Evolutionary conservation across 805 yeast species (phyloP), one percentile per base, ranked within the genome.

Genomic region (Candida odintsovae): DNA sequence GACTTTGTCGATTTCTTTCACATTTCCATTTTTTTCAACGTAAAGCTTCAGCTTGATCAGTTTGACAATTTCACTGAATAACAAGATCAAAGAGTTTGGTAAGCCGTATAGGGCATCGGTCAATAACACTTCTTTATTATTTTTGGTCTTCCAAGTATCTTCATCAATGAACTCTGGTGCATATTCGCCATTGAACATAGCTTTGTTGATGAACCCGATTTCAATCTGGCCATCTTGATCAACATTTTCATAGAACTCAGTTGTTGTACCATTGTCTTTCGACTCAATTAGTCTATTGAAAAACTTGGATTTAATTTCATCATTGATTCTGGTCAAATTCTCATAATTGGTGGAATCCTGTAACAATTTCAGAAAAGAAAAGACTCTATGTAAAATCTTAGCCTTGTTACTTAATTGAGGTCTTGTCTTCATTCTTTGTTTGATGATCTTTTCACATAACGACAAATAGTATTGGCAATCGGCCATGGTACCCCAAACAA

Each of bases 401-500:
- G 96, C 95, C 63, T 88, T 88, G 19, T 86, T 73, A 0, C 90
- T 82, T 20, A 88, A 64, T 50, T 76, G 78, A 55, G 82, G 78
- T 59, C 89, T 78, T 44, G 70, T 73, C 39, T 69, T 69, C 82
- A 83, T 82, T 57, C 92, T 79, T 53, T 80, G 76, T 29, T 78
- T 77, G 22, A 89, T 83, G 47, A 86, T 82, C 46, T 76, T 77
- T 50, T 87, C 92, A 67, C 95, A 86, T 56, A 89, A 79, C 45
- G 80, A 77, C 45, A 89, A 70, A 65, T 87, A 87, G 48, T 81
- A 75, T 51, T 79, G 80, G 58, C 95, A 87, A 54, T 86, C 94
- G 46, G 85, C 82, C 90, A 86, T 86, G 1, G 92, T 81, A 3
- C 96, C 96, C 88, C 95, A 85, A 15, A 87, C 90, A 43, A 87